A percentile compares a stretch with the other conserved stretches of the same genome.
Conservation (phyloP, 2,329 filamentous ascomycete species). For the Drechslerella coelobrocha region DNA sequence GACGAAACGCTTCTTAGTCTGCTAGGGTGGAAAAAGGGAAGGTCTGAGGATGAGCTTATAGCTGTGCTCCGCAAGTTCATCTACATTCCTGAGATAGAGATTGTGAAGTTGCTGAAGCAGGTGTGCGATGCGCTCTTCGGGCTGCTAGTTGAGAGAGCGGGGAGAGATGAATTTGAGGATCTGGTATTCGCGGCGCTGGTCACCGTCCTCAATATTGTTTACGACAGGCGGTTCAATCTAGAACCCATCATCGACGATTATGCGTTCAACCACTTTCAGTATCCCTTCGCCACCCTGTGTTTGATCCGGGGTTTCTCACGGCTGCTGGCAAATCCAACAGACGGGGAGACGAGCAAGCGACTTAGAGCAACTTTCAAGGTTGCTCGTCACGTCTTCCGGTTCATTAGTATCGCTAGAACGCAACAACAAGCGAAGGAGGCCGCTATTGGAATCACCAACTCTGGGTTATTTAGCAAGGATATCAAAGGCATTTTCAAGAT, state of each 20-base stretch:
- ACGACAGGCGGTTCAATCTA: slow-evolving; percentile 91
- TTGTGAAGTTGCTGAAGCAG: slow-evolving; percentile 89
- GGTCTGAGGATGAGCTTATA: slow-evolving; percentile 71
- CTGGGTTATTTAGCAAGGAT: slow-evolving; percentile 75
- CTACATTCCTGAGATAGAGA: slow-evolving; percentile 95
- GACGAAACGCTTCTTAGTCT: slow-evolving; percentile 84
- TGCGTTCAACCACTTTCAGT: slow-evolving; percentile 85
- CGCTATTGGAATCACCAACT: slow-evolving; percentile 75
- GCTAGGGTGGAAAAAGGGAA: slow-evolving; percentile 81
- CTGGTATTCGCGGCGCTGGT: slow-evolving; percentile 89
- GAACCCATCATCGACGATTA: slow-evolving; percentile 91
- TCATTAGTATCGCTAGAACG: slow-evolving; percentile 86
- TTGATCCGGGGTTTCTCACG: slow-evolving; percentile 85
- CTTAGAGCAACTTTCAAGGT: slow-evolving; percentile 94
- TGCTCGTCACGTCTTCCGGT: slow-evolving; percentile 87
- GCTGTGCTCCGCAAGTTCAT: slow-evolving; percentile 80
- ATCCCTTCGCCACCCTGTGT: slow-evolving; percentile 88
- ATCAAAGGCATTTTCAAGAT: slow-evolving; percentile 87
- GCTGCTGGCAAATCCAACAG: slow-evolving; percentile 79
- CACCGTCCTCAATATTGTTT: slow-evolving; percentile 87
- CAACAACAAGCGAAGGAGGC: slow-evolving; percentile 90
- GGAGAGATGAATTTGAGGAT: slow-evolving; percentile 90
- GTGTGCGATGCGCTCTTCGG: slow-evolving; percentile 91
- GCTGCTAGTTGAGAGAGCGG: slow-evolving; percentile 87
- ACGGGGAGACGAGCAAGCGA: slow-evolving; percentile 81